Base-by-base conservation (phyloP, 176 grass and related monocot species). In the Phyllostachys edulis region DNA sequence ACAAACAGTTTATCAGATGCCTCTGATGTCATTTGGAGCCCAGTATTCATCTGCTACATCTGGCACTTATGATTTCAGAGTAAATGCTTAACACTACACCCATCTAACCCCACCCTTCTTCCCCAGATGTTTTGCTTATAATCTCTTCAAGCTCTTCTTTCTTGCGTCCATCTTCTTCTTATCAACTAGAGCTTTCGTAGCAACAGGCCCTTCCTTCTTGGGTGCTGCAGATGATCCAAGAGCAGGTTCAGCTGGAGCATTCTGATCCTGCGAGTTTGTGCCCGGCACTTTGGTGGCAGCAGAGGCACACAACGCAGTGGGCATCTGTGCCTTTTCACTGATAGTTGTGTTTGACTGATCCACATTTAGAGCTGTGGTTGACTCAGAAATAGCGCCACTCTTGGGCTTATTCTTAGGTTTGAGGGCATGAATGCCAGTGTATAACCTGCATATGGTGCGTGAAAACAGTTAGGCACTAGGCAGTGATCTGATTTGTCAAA, bases 81-180 rank as follows among this genome's bases (percentile, higher is more conserved):
- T 24, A 60, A 54, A 21, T 56, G 52, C 18, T 56, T 16, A 5
- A 18, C 17, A 54, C 17, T 20, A 60, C 56, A 60, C 56, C n/a
- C 56, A 60, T 60, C 38, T 55, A 55, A 16, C 36, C 7, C 23
- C 82, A 40, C 32, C 52, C 47, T 18, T 36, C n/a, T 14, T 11
- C 20, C 46, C 29, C 9, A 50, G 3, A 77, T 71, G 63, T 74
- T 84, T 73, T 26, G 47, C 56, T 87, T 81, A 94, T 36, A 97
- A 45, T 91, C 92, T 84, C 87, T 97, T 97, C 86, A 97, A 75
- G 74, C 95, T 92, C 78, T 94, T 97, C 92, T 97, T 97, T 73
- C 92, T 92, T 1, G 92, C 92, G 69, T 97, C 92, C 37, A 92
- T 89, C 84, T 92, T 97, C 90, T 94, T 97, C 88, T 94, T 97